Percentiles rank a stretch among this genome's conserved stretches.
phyloP scores from a whole-genome alignment of 164 flowering plant genomes.

The Magnolia officinalis region DNA sequence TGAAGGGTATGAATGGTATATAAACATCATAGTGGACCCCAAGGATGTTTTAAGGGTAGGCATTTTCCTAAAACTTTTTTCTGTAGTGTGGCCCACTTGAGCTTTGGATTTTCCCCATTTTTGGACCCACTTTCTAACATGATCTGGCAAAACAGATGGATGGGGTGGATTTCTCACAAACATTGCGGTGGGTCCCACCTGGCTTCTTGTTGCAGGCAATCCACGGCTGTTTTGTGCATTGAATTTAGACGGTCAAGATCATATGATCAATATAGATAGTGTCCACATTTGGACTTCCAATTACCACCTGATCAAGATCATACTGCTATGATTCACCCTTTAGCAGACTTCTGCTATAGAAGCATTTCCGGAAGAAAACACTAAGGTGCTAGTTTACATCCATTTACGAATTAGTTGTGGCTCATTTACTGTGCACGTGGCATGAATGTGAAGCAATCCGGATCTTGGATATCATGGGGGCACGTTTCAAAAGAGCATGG shows the following conservation, averaged over 20 bases:
- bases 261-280: not conserved
- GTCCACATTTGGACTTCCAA: not conserved
- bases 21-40: no score
- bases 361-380: not conserved
- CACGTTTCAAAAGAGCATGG: not conserved
- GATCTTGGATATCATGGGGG: not conserved
- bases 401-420: no score
- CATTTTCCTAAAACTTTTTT: no score
- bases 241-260: not conserved
- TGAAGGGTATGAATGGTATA: no score
- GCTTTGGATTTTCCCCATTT: no score
- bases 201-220: no score
- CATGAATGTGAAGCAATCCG: not conserved
- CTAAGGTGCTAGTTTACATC: not conserved
- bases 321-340: not conserved
- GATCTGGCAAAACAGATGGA: no score
- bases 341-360: not conserved
- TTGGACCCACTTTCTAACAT: no score
- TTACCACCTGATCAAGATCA: not conserved
- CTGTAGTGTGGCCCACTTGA: no score
- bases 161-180: no score
- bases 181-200: no score
- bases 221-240: not conserved
- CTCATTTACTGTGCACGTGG: not conserved
- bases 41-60: no score